A percentile compares a stretch with the other conserved stretches of the same genome.
Conservation (phyloP, 495 filamentous ascomycete genomes). For the Penicillium silybi region DNA sequence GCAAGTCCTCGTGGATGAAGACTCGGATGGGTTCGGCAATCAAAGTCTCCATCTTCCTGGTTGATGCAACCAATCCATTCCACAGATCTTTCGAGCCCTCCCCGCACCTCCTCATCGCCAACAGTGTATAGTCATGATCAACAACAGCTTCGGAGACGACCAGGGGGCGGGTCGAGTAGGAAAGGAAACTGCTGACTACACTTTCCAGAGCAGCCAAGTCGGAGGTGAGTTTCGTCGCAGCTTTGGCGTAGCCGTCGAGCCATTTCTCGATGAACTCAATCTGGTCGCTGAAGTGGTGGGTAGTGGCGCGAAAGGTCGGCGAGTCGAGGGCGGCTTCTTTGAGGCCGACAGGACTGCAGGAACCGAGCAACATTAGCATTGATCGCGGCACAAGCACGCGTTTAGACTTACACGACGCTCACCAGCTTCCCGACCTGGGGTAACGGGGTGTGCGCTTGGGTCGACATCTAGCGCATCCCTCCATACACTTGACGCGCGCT, state of each 20-base stretch:
- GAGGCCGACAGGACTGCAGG: constrained; percentile 70
- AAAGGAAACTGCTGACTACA: constrained; percentile 67
- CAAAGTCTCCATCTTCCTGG: constrained; percentile 68
- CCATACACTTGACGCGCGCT: constrained; percentile 35
- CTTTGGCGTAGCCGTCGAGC: constrained; percentile 81
- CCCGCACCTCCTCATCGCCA: constrained; percentile 77
- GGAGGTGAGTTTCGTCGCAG: constrained; percentile 69
- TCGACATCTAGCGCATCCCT: constrained; percentile 47
- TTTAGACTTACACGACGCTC: constrained; percentile 48
- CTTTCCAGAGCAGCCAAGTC: constrained; percentile 70
- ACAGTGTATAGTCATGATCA: constrained; percentile 90
- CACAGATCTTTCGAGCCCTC: constrained; percentile 86
- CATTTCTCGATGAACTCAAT: constrained; percentile 88
- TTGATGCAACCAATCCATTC: constrained; percentile 63
- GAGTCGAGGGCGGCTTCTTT: constrained; percentile 96
- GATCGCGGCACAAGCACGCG: not conserved
- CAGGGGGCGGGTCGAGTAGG: constrained; percentile 64
- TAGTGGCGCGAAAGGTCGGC: constrained; percentile 87
- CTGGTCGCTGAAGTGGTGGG: constrained; percentile 87
- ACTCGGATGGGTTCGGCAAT: constrained; percentile 75
- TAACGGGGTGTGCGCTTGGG: constrained; percentile 39
- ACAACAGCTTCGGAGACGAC: constrained; percentile 73
- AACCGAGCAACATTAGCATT: constrained; percentile 15
- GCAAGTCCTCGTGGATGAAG: constrained; percentile 72
- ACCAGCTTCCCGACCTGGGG: constrained; percentile 52